phyloP scores from a whole-genome alignment of 2,329 filamentous ascomycete species.

The Akanthomyces lecanii region DNA sequence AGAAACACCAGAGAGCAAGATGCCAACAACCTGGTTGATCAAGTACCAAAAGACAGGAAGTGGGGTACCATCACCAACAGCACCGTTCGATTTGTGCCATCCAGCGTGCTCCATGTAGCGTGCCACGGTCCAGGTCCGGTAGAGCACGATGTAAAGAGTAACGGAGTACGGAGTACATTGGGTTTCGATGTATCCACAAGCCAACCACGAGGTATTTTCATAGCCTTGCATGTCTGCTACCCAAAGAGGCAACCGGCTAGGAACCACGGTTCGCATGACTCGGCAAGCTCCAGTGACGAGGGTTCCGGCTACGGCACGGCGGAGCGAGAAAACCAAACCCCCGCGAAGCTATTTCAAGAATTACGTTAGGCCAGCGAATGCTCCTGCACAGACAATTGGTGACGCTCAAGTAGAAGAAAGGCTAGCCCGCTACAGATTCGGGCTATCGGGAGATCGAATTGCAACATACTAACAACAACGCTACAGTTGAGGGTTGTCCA shows the following conservation, averaged over 20 bases:
- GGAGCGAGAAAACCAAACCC: not conserved
- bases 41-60: not conserved
- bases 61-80: not conserved
- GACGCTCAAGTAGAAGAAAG: not conserved
- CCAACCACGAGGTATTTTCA: slow-evolving; percentile 4
- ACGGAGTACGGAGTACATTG: not conserved
- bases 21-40: not conserved
- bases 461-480: not conserved
- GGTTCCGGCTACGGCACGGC: not conserved
- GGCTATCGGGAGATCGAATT: slow-evolving; percentile 9
- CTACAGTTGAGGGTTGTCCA: not conserved
- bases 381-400: not conserved
- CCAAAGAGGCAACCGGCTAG: slow-evolving; percentile 3
- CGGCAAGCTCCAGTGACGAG: not conserved
- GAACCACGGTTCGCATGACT: slow-evolving; percentile 2
- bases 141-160: not conserved
- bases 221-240: not conserved
- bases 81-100: not conserved
- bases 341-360: not conserved
- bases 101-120: not conserved
- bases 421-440: not conserved
- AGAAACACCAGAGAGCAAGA: not conserved
- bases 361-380: not conserved
- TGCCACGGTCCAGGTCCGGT: not conserved
- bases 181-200: not conserved